Evolutionary conservation across 371 early-diverging fungal genomes (phyloP).

Genomic region (Encephalitozoon romaleae): DNA sequence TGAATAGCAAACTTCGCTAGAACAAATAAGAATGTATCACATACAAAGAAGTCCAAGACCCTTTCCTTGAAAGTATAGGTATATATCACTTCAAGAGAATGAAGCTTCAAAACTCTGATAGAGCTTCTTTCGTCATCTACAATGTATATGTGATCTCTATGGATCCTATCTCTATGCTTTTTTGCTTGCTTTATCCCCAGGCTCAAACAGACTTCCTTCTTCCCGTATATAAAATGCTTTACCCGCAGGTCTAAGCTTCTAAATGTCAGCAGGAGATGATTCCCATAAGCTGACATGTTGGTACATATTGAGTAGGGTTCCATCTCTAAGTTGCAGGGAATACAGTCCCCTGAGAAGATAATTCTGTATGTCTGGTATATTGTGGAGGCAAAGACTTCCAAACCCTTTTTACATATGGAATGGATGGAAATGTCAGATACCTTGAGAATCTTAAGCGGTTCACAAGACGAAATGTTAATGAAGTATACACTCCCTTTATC

Average conservation of each 20-base stretch:
- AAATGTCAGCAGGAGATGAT: constrained; percentile 1
- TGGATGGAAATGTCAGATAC: constrained; percentile 23
- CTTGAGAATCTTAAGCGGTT: neutral
- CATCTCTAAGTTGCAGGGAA: neutral
- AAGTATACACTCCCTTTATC: constrained; percentile 28
- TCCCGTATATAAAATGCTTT: neutral
- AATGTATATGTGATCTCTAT: neutral
- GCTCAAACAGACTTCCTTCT: neutral
- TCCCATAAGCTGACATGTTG: constrained; percentile 7
- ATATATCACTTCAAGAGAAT: neutral
- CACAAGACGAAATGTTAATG: neutral
- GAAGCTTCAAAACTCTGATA: neutral
- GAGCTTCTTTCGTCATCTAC: neutral
- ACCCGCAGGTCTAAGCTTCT: neutral
- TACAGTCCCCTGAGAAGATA: neutral
- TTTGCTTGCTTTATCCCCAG: constrained; percentile 4
- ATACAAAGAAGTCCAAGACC: constrained; percentile 15
- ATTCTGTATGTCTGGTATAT: constrained; percentile 17
- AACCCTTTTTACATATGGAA: neutral
- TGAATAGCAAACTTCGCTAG: constrained; percentile 1
- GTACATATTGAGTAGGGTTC: constrained; percentile 31
- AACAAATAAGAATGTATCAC: neutral
- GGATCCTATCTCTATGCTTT: constrained; percentile 16
- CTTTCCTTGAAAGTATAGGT: neutral
- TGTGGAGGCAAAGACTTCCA: neutral